Evolutionary conservation across 805 yeast species (phyloP), one percentile per base, ranked within the genome.

Genomic region (Pichia ethanolica): DNA sequence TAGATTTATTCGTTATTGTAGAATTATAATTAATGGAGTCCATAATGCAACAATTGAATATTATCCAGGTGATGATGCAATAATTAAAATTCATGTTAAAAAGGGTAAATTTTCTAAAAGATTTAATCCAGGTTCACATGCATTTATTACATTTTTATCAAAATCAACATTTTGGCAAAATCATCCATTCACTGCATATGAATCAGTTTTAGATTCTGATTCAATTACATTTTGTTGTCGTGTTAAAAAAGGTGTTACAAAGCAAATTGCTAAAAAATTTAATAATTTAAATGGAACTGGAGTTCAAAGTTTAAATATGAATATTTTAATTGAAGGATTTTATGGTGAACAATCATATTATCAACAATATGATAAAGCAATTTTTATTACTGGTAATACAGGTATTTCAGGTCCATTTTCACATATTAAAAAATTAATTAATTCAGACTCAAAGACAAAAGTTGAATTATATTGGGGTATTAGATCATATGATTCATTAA

Each of bases 301-400:
- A 35, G 20, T 10, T 5, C 57, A 20, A 48, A 45, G 12, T 35
- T 42, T 25, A 27, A 44, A 38, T 13, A 61, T 76, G 44, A 68
- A 65, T 34, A 65, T 72, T 13, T 57, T 69, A 4, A 59, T 80
- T 7, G 95, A 86, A 59, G 93, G 93, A 1, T 90, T 90, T 7
- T 86, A 86, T 59, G 90, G 91, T 3, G 70, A 73, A 43, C 59
- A 75, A 12, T 63, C 75, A 5, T 76, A 83, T 4, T 71, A 79
- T 28, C 70, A 69, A 28, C 66, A 69, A 41, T 83, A 74, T 56
- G 75, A 79, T 44, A 73, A 76, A 49, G 75, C 82, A 6, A 71
- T 83, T 7, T 72, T 82, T 41, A 53, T 85, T 27, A 84, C 90
- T 7, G 90, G 89, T 44, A 91, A 93, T 33, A 80, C 80, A 47